Evolutionary conservation across 2,329 filamentous ascomycete species (phyloP), one percentile per base, ranked within the genome.

Genomic region (Neofusicoccum ribis): DNA sequence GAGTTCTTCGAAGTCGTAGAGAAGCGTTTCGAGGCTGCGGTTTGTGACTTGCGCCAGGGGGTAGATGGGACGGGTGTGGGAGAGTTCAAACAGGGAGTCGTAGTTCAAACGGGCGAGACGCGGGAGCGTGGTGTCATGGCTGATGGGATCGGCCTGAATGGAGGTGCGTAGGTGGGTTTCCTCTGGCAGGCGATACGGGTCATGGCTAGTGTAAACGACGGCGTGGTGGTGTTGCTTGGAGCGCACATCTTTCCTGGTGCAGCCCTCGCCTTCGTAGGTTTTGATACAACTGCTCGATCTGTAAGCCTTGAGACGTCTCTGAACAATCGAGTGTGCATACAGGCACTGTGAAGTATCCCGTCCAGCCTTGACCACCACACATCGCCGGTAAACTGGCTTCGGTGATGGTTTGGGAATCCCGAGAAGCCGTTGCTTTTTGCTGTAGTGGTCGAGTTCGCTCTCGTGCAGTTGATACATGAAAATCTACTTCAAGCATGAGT

Each of bases 71-170:
- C 54, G 54, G 14, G 39, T n/a, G 54, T 58, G 54, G 3, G 39
- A 27, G 20, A 58, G 27, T 5, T 58, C 54, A 39, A 58, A 58
- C 15, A 34, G 39, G 9, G 54, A 58, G 39, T 58, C 54, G 39
- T 58, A 58, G 39, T 58, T 58, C 3, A 58, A 39, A 39, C 54
- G 54, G 39, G 54, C 54, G 23, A 58, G 39, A 14, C 41, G 39
- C 8, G 39, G 54, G 39, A 58, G 39, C 14, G 17, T 23, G 39
- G 54, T 58, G 3, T 58, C 54, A 23, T 58, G 54, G 15, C 54
- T 58, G 20, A 58, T 58, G 39, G 54, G 20, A 3, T 58, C 54
- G n/a, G 54, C 54, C 66, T 58, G 54, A 23, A 58, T 58, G 54
- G 54, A 15, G 14, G 23, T 34, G 23, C 41, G 39, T 39, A 58